A percentile compares a stretch with the other conserved stretches of the same genome.
Conservation (phyloP, 2,329 filamentous ascomycete species). For the Fusarium sulawesiense region DNA sequence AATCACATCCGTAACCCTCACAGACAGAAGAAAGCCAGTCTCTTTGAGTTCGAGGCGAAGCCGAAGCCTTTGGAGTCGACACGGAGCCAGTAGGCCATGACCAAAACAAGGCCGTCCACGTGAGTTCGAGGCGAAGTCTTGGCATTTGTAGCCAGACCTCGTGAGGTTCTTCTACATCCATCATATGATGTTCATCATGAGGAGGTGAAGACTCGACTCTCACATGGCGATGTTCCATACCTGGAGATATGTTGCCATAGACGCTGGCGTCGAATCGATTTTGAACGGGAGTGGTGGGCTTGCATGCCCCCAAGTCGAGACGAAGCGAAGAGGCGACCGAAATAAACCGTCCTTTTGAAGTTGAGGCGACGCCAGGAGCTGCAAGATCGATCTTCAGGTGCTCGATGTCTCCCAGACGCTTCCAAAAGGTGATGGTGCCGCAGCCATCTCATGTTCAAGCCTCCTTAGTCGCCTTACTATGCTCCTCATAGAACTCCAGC, state of each 20-base stretch:
- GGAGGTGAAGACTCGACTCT: slow-evolving; percentile 39
- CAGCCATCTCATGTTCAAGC: neutral
- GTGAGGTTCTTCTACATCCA: slow-evolving; percentile 52
- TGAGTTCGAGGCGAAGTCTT: too few species aligned
- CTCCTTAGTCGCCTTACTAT: slow-evolving; percentile 45
- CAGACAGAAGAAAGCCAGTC: neutral
- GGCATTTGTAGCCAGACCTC: slow-evolving; percentile 35
- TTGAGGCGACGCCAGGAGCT: neutral
- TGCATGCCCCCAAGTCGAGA: slow-evolving; percentile 46
- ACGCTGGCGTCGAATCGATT: slow-evolving; percentile 52
- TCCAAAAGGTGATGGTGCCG: slow-evolving; percentile 37
- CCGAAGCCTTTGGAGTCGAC: too few species aligned
- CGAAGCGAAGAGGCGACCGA: neutral
- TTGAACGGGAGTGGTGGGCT: slow-evolving; percentile 46
- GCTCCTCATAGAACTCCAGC: slow-evolving; percentile 89
- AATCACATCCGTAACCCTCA: slow-evolving; percentile 8
- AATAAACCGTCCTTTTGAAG: neutral
- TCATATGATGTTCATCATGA: slow-evolving; percentile 55
- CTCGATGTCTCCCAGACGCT: too few species aligned
- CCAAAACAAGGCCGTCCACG: neutral
- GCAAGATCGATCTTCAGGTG: too few species aligned
- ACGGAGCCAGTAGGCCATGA: too few species aligned
- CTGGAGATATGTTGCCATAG: slow-evolving; percentile 50
- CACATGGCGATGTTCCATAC: slow-evolving; percentile 22
- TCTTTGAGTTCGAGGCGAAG: neutral